Evolutionary conservation across 768 basidiomycete species (phyloP).

Genomic region (Phylloporus rhodoxanthus): DNA sequence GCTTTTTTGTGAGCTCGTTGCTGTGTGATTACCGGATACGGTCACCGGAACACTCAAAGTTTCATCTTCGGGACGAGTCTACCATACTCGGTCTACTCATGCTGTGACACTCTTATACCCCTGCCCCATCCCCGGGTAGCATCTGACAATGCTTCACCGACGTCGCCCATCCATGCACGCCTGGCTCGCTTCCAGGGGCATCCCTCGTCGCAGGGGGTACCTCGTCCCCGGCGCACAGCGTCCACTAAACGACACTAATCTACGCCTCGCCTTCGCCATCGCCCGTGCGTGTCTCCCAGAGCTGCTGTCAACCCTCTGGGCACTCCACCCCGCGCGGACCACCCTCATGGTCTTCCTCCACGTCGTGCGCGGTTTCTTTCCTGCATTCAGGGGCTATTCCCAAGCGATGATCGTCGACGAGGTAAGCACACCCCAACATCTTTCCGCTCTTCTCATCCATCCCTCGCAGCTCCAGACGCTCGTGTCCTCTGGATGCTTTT

Average conservation of each 20-base stretch:
- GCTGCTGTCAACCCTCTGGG: constrained; percentile 45
- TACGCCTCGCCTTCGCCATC: constrained; percentile 52
- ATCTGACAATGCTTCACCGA: constrained; percentile 22
- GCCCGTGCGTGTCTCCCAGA: constrained; percentile 49
- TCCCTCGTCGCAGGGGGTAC: constrained; percentile 42
- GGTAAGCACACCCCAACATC: constrained; percentile 38
- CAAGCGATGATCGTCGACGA: constrained; percentile 84
- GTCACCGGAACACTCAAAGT: no score
- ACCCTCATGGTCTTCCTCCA: constrained; percentile 68
- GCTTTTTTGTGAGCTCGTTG: neutral
- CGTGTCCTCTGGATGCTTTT: constrained; percentile 65
- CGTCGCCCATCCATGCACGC: constrained; percentile 39
- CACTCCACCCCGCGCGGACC: constrained; percentile 62
- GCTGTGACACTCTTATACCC: constrained; percentile 34
- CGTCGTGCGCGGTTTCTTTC: constrained; percentile 67
- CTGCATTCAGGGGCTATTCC: constrained; percentile 79
- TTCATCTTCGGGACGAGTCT: no score
- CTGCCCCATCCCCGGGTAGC: constrained; percentile 11
- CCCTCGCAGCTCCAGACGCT: constrained; percentile 56
- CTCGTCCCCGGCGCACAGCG: constrained; percentile 68
- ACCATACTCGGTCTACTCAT: constrained; percentile 19
- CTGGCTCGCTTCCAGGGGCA: constrained; percentile 53
- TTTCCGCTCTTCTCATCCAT: constrained; percentile 1
- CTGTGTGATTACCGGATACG: neutral
- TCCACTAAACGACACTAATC: constrained; percentile 50